Percentiles rank a stretch among this genome's conserved stretches.
phyloP scores from a whole-genome alignment of 768 basidiomycete genomes.

The Pisolithus orientalis region DNA sequence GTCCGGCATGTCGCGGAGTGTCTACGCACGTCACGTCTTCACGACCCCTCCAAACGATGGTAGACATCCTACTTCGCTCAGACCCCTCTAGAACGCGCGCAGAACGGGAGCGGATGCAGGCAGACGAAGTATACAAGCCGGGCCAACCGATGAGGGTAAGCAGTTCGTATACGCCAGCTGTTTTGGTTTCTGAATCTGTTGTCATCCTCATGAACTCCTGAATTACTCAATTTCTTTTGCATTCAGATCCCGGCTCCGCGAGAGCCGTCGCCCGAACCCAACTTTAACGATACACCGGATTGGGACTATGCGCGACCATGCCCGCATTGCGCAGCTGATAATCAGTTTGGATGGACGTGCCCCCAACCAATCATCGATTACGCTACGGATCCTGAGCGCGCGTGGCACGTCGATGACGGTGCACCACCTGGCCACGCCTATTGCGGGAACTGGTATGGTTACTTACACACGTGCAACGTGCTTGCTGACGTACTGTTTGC shows the following conservation, averaged over 20 bases:
- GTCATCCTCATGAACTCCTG: not conserved
- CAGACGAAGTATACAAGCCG: conserved; percentile 70
- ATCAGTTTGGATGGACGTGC: conserved; percentile 74
- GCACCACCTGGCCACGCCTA: conserved; percentile 71
- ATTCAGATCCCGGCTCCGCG: conserved; percentile 69
- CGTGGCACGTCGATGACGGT: conserved; percentile 76
- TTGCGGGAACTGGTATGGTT: conserved; percentile 73
- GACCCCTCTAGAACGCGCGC: conserved; percentile 65
- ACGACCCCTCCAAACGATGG: conserved; percentile 62
- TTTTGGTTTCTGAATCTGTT: not conserved
- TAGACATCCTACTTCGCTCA: conserved; percentile 66
- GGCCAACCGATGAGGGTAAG: conserved; percentile 60
- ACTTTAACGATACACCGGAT: conserved; percentile 56
- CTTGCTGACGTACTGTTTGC: not conserved
- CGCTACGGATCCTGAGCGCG: conserved; percentile 56
- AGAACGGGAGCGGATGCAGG: conserved; percentile 69
- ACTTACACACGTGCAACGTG: not conserved
- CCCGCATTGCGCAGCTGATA: conserved; percentile 66
- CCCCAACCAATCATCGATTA: conserved; percentile 78
- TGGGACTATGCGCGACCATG: conserved; percentile 59
- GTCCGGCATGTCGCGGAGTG: conserved; percentile 72
- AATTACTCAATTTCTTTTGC: not conserved
- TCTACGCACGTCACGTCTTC: conserved; percentile 67
- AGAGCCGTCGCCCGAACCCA: conserved; percentile 72
- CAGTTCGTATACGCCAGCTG: not conserved